Conservation (phyloP, 225 moss, liverwort and hornwort genomes). For the Polytrichum formosum region DNA sequence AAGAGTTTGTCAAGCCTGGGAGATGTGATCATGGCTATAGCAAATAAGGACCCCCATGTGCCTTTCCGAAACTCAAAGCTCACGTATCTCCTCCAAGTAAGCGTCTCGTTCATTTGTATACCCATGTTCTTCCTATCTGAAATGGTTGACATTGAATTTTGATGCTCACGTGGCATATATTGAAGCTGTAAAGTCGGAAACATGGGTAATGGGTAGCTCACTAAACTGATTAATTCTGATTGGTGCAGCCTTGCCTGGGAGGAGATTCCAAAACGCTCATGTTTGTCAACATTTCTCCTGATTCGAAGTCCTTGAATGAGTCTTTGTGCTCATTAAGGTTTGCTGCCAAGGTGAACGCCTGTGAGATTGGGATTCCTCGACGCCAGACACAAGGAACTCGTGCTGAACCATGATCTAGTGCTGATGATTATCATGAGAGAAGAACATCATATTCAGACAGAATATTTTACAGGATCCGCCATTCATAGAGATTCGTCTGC, state of each 20-base stretch:
- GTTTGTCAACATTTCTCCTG: conserved; percentile 73
- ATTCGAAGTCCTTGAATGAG: conserved; percentile 57
- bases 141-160: neutral
- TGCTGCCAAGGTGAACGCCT: conserved; percentile 69
- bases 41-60: conserved; percentile 63
- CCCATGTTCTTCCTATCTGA: neutral
- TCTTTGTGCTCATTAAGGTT: conserved; percentile 65
- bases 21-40: conserved; percentile 63
- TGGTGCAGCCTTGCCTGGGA: conserved; percentile 56
- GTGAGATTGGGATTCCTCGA: conserved; percentile 65
- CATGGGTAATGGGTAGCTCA: neutral
- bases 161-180: neutral
- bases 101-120: neutral
- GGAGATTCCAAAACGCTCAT: conserved; percentile 71
- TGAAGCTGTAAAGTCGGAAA: neutral
- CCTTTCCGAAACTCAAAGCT: conserved; percentile 68
- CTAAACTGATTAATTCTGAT: neutral
- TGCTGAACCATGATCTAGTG: conserved; percentile 23
- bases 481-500: no score
- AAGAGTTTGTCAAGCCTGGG: conserved; percentile 64
- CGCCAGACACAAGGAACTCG: conserved; percentile 55
- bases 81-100: conserved; percentile 70
- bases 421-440: neutral
- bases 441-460: no score
- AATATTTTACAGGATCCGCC: no score